Evolutionary conservation across 2,329 filamentous ascomycete species (phyloP).

Genomic region (Ophiostoma tasmaniense): DNA sequence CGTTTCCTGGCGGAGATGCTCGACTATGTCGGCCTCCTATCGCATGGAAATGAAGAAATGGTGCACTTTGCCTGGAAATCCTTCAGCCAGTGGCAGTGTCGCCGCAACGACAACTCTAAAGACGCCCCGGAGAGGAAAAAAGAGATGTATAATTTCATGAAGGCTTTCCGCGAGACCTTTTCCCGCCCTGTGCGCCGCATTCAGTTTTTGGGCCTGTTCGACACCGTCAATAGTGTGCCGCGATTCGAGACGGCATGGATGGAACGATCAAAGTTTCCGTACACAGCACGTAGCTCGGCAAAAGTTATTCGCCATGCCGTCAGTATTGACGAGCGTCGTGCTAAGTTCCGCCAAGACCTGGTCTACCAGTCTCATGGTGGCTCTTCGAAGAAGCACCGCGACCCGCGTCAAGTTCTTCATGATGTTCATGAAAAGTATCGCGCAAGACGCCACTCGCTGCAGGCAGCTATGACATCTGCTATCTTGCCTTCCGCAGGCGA

Average conservation of each 20-base stretch:
- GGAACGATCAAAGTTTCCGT: conserved; percentile 69
- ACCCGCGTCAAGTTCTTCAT: neutral
- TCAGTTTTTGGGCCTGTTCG: conserved; percentile 69
- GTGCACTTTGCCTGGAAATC: conserved; percentile 77
- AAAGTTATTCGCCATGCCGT: conserved; percentile 61
- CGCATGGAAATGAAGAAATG: conserved; percentile 79
- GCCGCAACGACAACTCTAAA: conserved; percentile 31
- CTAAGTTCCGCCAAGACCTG: conserved; percentile 64
- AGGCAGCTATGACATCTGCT: neutral
- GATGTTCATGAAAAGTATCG: neutral
- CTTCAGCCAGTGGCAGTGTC: conserved; percentile 64
- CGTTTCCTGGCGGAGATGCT: conserved; percentile 77
- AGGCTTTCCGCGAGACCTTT: conserved; percentile 73
- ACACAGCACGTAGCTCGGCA: conserved; percentile 50
- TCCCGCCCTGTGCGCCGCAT: conserved; percentile 66
- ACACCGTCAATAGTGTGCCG: conserved; percentile 74
- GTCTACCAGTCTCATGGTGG: conserved; percentile 43
- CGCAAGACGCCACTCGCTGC: neutral
- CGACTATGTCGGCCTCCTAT: conserved; percentile 70
- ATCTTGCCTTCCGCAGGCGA: neutral
- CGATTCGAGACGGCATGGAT: conserved; percentile 70
- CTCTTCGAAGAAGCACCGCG: neutral
- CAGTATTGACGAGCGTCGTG: conserved; percentile 60
- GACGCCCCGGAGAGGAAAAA: conserved; percentile 34
- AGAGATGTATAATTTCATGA: conserved; percentile 67